phyloP scores from a whole-genome alignment of 257 asterid species.

The Orobanche coerulescens region DNA sequence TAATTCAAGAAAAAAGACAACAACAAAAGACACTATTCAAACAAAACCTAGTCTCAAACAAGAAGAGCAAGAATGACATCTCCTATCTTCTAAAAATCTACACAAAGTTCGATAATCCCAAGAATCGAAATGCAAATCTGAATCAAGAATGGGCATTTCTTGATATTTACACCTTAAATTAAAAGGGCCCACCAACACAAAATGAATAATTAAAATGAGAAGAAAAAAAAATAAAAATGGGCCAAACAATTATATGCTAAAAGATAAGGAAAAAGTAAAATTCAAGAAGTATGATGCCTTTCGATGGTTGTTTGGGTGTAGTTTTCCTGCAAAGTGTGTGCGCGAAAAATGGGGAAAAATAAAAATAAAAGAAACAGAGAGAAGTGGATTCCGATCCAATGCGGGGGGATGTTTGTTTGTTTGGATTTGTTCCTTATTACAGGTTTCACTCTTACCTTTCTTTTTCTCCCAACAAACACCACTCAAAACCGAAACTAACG shows the following conservation, averaged over 20 bases:
- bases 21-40: background rate
- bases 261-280: conserved; percentile 26
- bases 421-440: conserved; percentile 27
- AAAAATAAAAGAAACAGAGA: conserved; percentile 14
- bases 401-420: background rate
- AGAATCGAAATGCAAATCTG: conserved; percentile 20
- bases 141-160: conserved; percentile 31
- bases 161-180: conserved; percentile 10
- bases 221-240: background rate
- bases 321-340: conserved; percentile 40
- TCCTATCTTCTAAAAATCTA: conserved; percentile 11
- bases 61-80: conserved; percentile 14
- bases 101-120: conserved; percentile 29
- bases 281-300: conserved; percentile 24
- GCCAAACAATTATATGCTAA: conserved; percentile 25
- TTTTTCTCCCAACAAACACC: conserved; percentile 41
- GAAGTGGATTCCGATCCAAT: background rate
- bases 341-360: conserved; percentile 14
- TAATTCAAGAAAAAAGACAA: conserved; percentile 18
- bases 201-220: background rate
- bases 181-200: background rate
- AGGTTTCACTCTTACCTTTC: conserved; percentile 37
- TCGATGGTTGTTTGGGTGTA: conserved; percentile 31
- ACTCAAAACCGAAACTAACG: conserved; percentile 24
- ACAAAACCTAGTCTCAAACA: conserved; percentile 16